These are phyloP conservation scores for Aureobasidium sp. DNA, from an alignment of 2,329 filamentous ascomycete species.

Conservation along the genomic window DNA sequence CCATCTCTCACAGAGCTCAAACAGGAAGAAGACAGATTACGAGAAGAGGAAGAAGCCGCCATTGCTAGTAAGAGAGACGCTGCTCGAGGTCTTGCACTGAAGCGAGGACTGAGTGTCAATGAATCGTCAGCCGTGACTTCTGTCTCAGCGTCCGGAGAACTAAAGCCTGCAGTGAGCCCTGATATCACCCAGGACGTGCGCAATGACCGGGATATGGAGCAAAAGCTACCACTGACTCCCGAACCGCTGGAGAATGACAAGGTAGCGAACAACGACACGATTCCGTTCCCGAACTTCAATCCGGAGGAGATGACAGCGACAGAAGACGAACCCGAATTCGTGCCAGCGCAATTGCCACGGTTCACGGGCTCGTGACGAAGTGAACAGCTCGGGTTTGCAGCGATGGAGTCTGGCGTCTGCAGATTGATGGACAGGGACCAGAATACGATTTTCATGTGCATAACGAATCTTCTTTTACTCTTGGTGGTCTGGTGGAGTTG, in stretches of 20 bases:
- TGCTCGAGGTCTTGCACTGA: slow-evolving; percentile 49
- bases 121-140: neutral
- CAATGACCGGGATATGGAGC: neutral
- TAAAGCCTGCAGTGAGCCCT: neutral
- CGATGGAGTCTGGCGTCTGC: neutral
- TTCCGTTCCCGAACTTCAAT: slow-evolving; percentile 13
- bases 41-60: slow-evolving; percentile 49
- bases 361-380: slow-evolving; percentile 7
- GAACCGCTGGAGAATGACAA: neutral
- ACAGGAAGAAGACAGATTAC: slow-evolving; percentile 50
- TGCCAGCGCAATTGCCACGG: slow-evolving; percentile 13
- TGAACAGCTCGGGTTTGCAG: neutral
- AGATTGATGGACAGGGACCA: neutral
- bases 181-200: neutral
- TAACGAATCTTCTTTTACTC: neutral
- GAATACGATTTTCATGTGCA: slow-evolving; percentile 6
- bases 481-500: neutral
- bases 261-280: slow-evolving; percentile 2
- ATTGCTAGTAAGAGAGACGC: slow-evolving; percentile 48
- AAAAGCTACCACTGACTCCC: neutral
- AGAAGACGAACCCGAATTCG: neutral
- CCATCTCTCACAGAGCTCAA: slow-evolving; percentile 50
- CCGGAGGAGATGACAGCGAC: neutral
- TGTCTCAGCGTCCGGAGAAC: neutral
- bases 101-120: slow-evolving; percentile 42